Percentiles rank a stretch among this genome's conserved stretches.
These are phyloP conservation scores for Saururus chinensis DNA, from an alignment of 164 flowering plant genomes.

Conservation along the genomic window DNA sequence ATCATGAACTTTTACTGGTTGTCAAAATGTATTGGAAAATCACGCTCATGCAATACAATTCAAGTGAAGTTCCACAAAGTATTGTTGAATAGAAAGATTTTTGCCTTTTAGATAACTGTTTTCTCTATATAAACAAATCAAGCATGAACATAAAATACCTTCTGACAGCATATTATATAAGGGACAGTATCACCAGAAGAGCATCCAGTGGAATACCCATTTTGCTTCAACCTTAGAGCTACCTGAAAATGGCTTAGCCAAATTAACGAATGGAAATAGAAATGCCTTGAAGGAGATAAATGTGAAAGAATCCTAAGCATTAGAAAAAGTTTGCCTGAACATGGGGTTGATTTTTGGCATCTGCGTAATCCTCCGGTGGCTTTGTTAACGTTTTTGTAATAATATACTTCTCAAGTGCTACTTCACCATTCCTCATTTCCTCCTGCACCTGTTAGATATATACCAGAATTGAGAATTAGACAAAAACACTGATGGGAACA, in stretches of 20 bases:
- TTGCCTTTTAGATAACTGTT: no score
- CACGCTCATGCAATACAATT: no score
- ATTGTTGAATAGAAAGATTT: no score
- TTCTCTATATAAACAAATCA: not conserved
- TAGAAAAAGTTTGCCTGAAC: slow-evolving; percentile 50
- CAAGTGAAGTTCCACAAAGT: no score
- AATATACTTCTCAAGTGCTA: slow-evolving; percentile 82
- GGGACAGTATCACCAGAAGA: slow-evolving; percentile 90
- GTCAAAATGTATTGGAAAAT: not conserved
- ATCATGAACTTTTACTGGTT: not conserved
- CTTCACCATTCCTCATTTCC: slow-evolving; percentile 87
- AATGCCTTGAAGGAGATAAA: no score
- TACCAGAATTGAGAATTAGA: slow-evolving; percentile 1
- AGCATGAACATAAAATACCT: slow-evolving; percentile 31
- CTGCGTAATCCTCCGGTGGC: slow-evolving; percentile 94
- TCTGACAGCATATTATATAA: slow-evolving; percentile 85
- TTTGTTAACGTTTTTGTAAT: slow-evolving; percentile 87
- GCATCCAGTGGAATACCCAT: slow-evolving; percentile 67
- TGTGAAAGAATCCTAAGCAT: slow-evolving; percentile 4
- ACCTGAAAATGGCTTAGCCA: slow-evolving; percentile 36
- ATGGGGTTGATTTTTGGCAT: slow-evolving; percentile 95
- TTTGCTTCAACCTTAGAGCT: slow-evolving; percentile 79
- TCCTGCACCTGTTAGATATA: slow-evolving; percentile 62
- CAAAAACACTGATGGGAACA: not conserved
- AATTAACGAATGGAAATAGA: not conserved